A percentile compares a stretch with the other conserved stretches of the same genome.
Conservation (phyloP, 2,329 filamentous ascomycete genomes). For the Diaporthe eres region DNA sequence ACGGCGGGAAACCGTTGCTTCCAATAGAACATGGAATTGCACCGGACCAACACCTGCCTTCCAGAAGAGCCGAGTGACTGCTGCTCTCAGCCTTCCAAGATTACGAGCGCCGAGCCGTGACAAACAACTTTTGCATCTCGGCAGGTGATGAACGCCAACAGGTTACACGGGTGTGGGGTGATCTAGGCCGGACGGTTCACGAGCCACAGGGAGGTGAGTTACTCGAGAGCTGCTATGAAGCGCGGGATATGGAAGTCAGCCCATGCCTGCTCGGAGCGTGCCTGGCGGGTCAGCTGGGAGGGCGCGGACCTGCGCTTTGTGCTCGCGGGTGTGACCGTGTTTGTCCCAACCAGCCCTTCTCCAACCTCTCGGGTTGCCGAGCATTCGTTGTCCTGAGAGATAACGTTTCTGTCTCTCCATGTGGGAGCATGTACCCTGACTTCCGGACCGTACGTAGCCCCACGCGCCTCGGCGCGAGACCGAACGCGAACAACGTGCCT, state of each 20-base stretch:
- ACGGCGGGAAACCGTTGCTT: neutral
- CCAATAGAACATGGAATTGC: slow-evolving; percentile 12
- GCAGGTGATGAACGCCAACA: slow-evolving; percentile 18
- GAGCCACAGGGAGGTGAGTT: neutral
- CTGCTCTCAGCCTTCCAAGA: slow-evolving; percentile 8
- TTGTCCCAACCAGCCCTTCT: neutral
- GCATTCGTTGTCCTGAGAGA: neutral
- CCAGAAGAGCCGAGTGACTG: neutral
- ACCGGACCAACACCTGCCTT: neutral
- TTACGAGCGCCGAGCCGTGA: slow-evolving; percentile 13
- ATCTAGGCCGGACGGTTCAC: neutral
- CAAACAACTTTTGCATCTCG: neutral
- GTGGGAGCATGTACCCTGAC: neutral
- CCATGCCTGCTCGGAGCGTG: neutral
- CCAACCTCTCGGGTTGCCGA: slow-evolving; percentile 16
- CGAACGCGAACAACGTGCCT: slow-evolving; percentile 16
- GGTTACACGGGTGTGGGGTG: slow-evolving; percentile 32
- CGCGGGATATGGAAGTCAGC: neutral
- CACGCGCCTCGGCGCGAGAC: slow-evolving; percentile 17
- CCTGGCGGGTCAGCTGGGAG: slow-evolving; percentile 6
- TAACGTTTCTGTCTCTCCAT: neutral
- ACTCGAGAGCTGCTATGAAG: neutral
- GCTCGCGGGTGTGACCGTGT: slow-evolving; percentile 20
- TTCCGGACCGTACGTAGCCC: neutral
- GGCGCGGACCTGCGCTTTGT: neutral